Evolutionary conservation across 1,284 basidiomycete genomes (phyloP).

Genomic region (Phaffia rhodozyma): DNA sequence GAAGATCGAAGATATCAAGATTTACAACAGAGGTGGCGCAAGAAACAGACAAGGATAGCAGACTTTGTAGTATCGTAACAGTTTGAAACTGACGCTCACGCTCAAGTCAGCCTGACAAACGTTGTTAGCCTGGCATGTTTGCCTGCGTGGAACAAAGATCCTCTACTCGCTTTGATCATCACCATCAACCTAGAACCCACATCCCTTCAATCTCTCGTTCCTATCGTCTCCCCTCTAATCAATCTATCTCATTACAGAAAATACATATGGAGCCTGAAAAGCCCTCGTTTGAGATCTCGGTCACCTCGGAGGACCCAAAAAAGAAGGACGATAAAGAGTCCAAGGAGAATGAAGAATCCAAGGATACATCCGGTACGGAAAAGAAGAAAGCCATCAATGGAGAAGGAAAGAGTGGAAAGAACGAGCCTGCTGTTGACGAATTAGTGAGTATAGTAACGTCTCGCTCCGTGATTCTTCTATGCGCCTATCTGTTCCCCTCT

Average conservation of each 20-base stretch:
- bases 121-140: too few relatives aligned
- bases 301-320: slow-evolving; percentile 38
- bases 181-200: too few relatives aligned
- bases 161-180: too few relatives aligned
- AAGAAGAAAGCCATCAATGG: slow-evolving; percentile 25
- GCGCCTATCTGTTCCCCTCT: neutral
- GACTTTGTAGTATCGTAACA: too few relatives aligned
- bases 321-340: slow-evolving; percentile 29
- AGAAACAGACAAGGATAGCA: too few relatives aligned
- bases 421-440: slow-evolving; percentile 56
- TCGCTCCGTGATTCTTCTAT: neutral
- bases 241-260: neutral
- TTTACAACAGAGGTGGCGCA: too few relatives aligned
- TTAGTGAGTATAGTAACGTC: slow-evolving; percentile 46
- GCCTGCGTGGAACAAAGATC: too few relatives aligned
- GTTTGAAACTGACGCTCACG: too few relatives aligned
- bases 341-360: neutral
- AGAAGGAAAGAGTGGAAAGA: slow-evolving; percentile 29
- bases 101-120: too few relatives aligned
- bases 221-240: neutral
- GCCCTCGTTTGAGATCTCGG: slow-evolving; percentile 30
- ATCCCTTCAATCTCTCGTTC: too few relatives aligned
- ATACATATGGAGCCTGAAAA: slow-evolving; percentile 12
- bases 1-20: too few relatives aligned
- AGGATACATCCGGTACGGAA: slow-evolving; percentile 15